phyloP scores from a whole-genome alignment of 345 rosid genomes.

The Eucalyptus pauciflora region DNA sequence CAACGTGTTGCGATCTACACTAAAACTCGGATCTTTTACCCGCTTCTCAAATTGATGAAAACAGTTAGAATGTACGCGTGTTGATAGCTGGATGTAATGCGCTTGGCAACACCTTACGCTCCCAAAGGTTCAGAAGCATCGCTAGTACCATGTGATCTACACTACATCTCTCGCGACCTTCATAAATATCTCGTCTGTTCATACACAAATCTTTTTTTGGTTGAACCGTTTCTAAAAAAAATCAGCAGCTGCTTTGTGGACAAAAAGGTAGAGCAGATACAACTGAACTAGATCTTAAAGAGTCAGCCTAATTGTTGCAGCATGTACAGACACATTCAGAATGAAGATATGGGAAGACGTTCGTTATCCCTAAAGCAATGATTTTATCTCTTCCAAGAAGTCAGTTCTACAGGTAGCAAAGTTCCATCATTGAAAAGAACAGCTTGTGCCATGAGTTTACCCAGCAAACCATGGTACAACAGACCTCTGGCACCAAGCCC shows the following conservation, averaged over 20 bases:
- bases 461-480: constrained; percentile 77
- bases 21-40: background rate
- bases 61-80: background rate
- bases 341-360: background rate
- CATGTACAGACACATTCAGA: background rate
- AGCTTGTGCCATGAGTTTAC: constrained; percentile 61
- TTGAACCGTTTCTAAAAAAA: background rate
- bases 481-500: constrained; percentile 92
- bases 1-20: background rate
- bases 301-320: background rate
- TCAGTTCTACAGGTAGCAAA: constrained; percentile 48
- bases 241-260: background rate
- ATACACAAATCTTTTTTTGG: background rate
- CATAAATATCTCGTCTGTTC: background rate
- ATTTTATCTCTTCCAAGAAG: constrained; percentile 52
- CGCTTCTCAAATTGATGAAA: background rate
- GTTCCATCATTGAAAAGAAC: constrained; percentile 50
- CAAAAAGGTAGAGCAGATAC: background rate
- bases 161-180: background rate
- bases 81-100: background rate
- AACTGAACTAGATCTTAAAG: background rate
- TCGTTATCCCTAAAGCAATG: background rate
- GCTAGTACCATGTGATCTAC: background rate
- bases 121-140: background rate
- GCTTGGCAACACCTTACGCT: background rate